These are phyloP conservation scores for Rhizopus delemar DNA, from an alignment of 371 early-diverging fungal genomes.

Conservation along the genomic window DNA sequence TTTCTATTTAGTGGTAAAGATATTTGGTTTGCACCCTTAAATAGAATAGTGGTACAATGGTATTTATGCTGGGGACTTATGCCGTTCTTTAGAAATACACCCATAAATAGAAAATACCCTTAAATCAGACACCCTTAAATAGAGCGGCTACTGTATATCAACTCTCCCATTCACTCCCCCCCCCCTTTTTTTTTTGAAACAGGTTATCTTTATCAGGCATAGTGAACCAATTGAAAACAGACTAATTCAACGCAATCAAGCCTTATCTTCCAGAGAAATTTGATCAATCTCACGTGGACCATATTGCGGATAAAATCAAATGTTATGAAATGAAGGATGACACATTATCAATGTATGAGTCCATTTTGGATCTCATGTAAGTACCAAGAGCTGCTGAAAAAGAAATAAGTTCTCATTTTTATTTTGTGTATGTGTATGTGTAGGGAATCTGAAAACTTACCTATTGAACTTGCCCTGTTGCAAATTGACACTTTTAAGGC, in stretches of 20 bases:
- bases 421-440: slow-evolving; percentile 1
- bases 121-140: no score
- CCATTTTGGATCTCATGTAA: slow-evolving; percentile 14
- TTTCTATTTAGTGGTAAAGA: no score
- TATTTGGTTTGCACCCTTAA: no score
- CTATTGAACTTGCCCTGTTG: slow-evolving; percentile 12
- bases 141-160: no score
- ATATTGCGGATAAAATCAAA: slow-evolving; percentile 9
- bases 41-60: no score
- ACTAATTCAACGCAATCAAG: slow-evolving; percentile 12
- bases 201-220: slow-evolving; percentile 14
- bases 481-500: slow-evolving; percentile 10
- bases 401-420: slow-evolving; percentile 7
- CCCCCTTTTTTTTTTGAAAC: slow-evolving; percentile 3
- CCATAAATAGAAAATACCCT: no score
- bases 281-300: slow-evolving; percentile 12
- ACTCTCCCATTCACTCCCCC: no score
- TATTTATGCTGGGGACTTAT: no score
- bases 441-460: slow-evolving; percentile 11
- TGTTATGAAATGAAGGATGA: slow-evolving; percentile 13
- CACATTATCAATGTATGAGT: slow-evolving; percentile 10
- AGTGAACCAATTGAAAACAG: slow-evolving; percentile 12
- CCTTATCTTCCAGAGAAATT: slow-evolving; percentile 12
- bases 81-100: no score
- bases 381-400: slow-evolving; percentile 6